Percentiles rank a stretch among this genome's conserved stretches.
phyloP scores from a whole-genome alignment of 805 yeast species.

The Candida ovalis region DNA sequence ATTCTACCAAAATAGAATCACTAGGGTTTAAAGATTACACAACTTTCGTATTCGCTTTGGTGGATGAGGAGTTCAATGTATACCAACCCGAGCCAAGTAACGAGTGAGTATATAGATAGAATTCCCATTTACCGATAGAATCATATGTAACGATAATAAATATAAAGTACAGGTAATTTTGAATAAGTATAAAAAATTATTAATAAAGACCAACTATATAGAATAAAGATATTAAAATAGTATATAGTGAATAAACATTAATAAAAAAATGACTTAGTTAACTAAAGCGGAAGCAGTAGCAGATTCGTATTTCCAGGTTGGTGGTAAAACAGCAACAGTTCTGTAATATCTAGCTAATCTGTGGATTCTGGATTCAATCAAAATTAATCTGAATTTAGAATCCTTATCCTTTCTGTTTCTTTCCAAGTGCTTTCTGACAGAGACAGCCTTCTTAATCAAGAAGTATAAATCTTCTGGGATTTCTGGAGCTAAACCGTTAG shows the following conservation, averaged over 20 bases:
- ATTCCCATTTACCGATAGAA: background rate
- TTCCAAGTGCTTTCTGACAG: conserved; percentile 99
- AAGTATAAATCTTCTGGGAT: conserved; percentile 99
- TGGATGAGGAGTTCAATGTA: conserved; percentile 35
- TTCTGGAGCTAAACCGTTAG: conserved; percentile 99
- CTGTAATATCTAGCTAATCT: conserved; percentile 99
- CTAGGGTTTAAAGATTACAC: conserved; percentile 38
- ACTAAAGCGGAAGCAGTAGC: conserved; percentile 99
- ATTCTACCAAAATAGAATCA: conserved; percentile 27
- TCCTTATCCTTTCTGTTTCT: conserved; percentile 99
- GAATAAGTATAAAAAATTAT: conserved; percentile 3
- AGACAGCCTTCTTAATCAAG: conserved; percentile 98
- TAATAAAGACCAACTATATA: conserved; percentile 7
- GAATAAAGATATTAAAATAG: conserved; percentile 12
- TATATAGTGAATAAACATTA: conserved; percentile 9
- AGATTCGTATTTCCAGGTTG: conserved; percentile 99
- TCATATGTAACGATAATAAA: background rate
- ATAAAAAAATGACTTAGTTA: conserved; percentile 55
- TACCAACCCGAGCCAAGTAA: conserved; percentile 17
- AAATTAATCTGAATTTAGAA: conserved; percentile 99
- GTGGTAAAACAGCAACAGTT: conserved; percentile 98
- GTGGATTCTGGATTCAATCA: conserved; percentile 99
- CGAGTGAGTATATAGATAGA: background rate
- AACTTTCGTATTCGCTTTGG: conserved; percentile 38
- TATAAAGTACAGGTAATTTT: conserved; percentile 2